Conservation (phyloP, 2,329 filamentous ascomycete genomes). For the Cladorrhinum sp. region DNA sequence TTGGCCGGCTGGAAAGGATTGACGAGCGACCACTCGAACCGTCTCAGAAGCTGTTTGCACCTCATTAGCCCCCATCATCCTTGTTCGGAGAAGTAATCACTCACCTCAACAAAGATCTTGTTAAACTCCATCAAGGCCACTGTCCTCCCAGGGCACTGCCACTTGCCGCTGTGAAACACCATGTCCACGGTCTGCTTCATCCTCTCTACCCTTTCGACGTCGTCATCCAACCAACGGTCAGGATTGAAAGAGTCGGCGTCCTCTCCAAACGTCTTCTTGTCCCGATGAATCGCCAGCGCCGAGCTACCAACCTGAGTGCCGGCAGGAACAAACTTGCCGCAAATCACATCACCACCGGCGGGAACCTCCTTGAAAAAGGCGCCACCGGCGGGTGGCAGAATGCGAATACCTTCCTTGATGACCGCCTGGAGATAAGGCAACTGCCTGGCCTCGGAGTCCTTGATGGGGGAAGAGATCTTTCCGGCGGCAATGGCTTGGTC, state of each 20-base stretch:
- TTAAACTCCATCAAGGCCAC: slow-evolving; percentile 42
- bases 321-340: slow-evolving; percentile 35
- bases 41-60: slow-evolving; percentile 5
- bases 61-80: not conserved
- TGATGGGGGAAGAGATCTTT: slow-evolving; percentile 34
- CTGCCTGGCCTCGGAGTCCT: slow-evolving; percentile 28
- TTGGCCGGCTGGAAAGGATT: slow-evolving; percentile 2
- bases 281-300: slow-evolving; percentile 34
- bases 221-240: slow-evolving; percentile 42
- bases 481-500: slow-evolving; percentile 40
- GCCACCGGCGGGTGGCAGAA: slow-evolving; percentile 33
- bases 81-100: slow-evolving; percentile 5
- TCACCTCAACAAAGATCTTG: slow-evolving; percentile 42
- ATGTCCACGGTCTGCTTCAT: slow-evolving; percentile 37
- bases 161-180: slow-evolving; percentile 39
- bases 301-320: slow-evolving; percentile 39
- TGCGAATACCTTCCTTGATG: slow-evolving; percentile 39
- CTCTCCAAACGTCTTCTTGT: slow-evolving; percentile 33
- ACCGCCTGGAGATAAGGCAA: slow-evolving; percentile 38
- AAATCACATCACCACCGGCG: slow-evolving; percentile 30
- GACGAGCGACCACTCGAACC: slow-evolving; percentile 16
- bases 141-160: slow-evolving; percentile 39
- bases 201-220: slow-evolving; percentile 29
- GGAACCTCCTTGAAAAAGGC: slow-evolving; percentile 29
- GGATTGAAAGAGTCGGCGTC: slow-evolving; percentile 42